Evolutionary conservation across 2,329 filamentous ascomycete genomes (phyloP), one percentile per base, ranked within the genome.

Genomic region (Tolypocladium endophyticum): DNA sequence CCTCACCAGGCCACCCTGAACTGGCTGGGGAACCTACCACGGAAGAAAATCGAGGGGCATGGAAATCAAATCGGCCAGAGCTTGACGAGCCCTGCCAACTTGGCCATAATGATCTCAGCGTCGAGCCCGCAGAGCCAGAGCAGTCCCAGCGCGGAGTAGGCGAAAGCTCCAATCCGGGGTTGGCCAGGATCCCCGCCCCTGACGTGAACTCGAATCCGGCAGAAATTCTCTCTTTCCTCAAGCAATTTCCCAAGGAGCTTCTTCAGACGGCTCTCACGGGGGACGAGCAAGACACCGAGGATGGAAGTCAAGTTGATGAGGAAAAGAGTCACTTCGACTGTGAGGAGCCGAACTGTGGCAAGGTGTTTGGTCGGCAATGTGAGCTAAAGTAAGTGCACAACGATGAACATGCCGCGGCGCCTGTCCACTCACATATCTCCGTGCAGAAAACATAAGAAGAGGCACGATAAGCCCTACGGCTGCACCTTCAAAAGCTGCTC

Each of bases 391-490:
- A 75, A 61, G 78, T 64, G 7, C 35, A 25, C 23, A 55, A 20
- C 33, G 25, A 16, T 45, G 28, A 45, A 16, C 16, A 8, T 30
- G 18, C 30, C 3, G 11, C 6, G 11, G 9, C 25, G 12, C 2
- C 18, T 11, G 20, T n/a, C 25, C 23, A 52, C 56, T 55, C 14
- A 47, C 56, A 41, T 43, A 23, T 20, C 20, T 30, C 20, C 25
- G 28, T 20, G 11, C 60, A 93, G 89, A 64, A 97, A 97, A 71
- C 92, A 96, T 70, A 78, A 84, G 71, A 93, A 91, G 69, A 85
- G 92, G 1, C 92, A 97, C 70, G 80, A 83, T 9, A 86, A 85
- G 64, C 92, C 91, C 0, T 96, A 93, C 63, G 86, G 86, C 16
- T 97, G 92, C 72, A 96, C 91, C 0, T 89, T 86, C 63, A 73